Conservation (phyloP, 257 asterid species). For the Solanum boliviense region DNA sequence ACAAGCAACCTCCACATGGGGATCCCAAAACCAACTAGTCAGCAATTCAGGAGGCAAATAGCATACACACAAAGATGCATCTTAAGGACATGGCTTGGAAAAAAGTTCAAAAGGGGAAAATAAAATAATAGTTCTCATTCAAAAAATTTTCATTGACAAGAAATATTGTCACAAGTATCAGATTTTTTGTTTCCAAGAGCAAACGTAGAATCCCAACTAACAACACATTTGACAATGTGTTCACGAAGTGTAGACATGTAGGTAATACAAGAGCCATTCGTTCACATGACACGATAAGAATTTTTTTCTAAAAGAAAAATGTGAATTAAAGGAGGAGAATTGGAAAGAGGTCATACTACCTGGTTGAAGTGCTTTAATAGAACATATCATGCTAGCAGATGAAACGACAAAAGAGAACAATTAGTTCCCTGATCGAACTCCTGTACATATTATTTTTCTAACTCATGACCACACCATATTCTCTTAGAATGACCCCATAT, state of each 20-base stretch:
- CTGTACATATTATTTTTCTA: not conserved
- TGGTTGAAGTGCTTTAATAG: not conserved
- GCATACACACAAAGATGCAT: not conserved
- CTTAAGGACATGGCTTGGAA: not conserved
- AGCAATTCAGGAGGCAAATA: not conserved
- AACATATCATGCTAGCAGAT: not conserved
- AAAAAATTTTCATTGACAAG: not conserved
- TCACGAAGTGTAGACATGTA: not conserved
- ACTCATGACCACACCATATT: not conserved
- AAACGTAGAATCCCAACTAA: not conserved
- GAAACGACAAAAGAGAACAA: not conserved
- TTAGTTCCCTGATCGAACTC: not conserved
- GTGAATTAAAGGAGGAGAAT: not conserved
- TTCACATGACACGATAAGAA: not conserved
- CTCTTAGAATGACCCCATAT: not conserved
- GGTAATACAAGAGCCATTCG: not conserved
- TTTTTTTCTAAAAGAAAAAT: not conserved
- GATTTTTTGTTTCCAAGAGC: not conserved
- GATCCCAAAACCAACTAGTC: not conserved
- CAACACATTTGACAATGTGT: not conserved
- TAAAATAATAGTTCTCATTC: not conserved
- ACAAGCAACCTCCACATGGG: not conserved
- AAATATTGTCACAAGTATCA: not conserved
- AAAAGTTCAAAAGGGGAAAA: not conserved
- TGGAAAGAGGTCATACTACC: not conserved